Conservation (phyloP, 2,329 filamentous ascomycete species). For the Talaromyces rugulosus region DNA sequence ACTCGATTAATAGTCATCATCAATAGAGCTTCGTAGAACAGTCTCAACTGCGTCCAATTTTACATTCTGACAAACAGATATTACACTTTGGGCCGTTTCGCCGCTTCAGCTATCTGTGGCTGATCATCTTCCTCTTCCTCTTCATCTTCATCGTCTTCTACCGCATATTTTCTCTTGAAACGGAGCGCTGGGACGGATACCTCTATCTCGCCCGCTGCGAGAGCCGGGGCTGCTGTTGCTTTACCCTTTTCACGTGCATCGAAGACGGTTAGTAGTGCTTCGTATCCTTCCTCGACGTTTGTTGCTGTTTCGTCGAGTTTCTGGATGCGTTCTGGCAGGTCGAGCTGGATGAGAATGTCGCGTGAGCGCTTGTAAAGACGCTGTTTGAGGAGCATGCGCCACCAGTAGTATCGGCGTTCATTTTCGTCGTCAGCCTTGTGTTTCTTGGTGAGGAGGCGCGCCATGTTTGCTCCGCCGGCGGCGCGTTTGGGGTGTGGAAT, state of each 20-base stretch:
- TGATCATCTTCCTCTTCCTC: slow-evolving; percentile 22
- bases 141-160: slow-evolving; percentile 16
- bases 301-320: slow-evolving; percentile 57
- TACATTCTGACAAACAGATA: background rate
- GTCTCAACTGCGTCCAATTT: background rate
- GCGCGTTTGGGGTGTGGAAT: slow-evolving; percentile 50
- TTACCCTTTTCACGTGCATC: slow-evolving; percentile 25
- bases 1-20: background rate
- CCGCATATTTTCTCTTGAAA: slow-evolving; percentile 28
- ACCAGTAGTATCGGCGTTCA: slow-evolving; percentile 61
- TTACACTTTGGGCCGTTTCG: slow-evolving; percentile 32
- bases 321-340: slow-evolving; percentile 52
- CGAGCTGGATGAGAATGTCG: slow-evolving; percentile 57
- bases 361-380: slow-evolving; percentile 58
- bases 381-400: slow-evolving; percentile 61
- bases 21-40: background rate
- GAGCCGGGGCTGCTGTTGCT: slow-evolving; percentile 18
- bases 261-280: slow-evolving; percentile 47
- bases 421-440: slow-evolving; percentile 46
- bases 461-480: slow-evolving; percentile 45
- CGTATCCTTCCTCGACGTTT: slow-evolving; percentile 57
- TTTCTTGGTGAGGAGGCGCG: slow-evolving; percentile 48
- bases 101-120: slow-evolving; percentile 11
- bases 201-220: slow-evolving; percentile 17
- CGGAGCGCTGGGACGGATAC: slow-evolving; percentile 15